These are phyloP conservation scores for Kluyveromyces sp. DNA, from an alignment of 1,139 yeast species.

Conservation along the genomic window DNA sequence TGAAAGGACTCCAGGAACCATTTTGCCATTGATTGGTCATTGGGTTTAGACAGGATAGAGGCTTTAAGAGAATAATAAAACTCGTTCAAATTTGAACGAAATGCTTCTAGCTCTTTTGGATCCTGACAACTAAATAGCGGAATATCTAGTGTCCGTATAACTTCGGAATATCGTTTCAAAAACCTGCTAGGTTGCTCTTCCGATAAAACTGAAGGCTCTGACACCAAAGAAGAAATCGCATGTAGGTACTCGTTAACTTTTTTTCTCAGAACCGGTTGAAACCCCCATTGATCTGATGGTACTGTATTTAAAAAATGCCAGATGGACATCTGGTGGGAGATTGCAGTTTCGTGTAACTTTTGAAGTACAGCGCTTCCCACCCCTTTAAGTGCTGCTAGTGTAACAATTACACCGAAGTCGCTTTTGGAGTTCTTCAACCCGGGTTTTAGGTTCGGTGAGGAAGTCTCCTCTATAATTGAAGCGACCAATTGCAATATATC, in stretches of 20 bases:
- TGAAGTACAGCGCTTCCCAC: slow-evolving; percentile 22
- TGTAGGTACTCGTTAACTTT: slow-evolving; percentile 14
- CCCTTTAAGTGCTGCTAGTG: slow-evolving; percentile 25
- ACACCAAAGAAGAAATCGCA: slow-evolving; percentile 12
- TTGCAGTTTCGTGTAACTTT: slow-evolving; percentile 17
- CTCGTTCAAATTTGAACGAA: slow-evolving; percentile 25
- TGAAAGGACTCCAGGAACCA: slow-evolving; percentile 43
- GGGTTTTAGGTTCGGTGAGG: slow-evolving; percentile 1
- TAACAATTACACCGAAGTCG: slow-evolving; percentile 24
- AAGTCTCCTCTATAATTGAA: slow-evolving; percentile 12
- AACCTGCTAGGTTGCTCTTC: slow-evolving; percentile 13
- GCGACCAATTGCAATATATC: slow-evolving; percentile 41
- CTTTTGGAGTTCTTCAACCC: slow-evolving; percentile 11
- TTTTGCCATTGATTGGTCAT: slow-evolving; percentile 25
- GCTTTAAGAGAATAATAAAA: slow-evolving; percentile 29
- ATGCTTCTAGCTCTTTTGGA: slow-evolving; percentile 11
- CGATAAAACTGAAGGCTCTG: neutral
- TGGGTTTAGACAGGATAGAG: slow-evolving; percentile 21
- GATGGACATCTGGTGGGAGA: slow-evolving; percentile 13
- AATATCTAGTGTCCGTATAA: slow-evolving; percentile 15
- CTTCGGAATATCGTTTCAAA: slow-evolving; percentile 12
- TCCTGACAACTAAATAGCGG: slow-evolving; percentile 11
- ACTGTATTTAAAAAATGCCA: slow-evolving; percentile 23
- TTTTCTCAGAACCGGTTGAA: slow-evolving; percentile 13
- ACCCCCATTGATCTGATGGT: slow-evolving; percentile 15